These are phyloP conservation scores for Aspergillus tamarii DNA, from an alignment of 2,329 filamentous ascomycete species.

Conservation along the genomic window DNA sequence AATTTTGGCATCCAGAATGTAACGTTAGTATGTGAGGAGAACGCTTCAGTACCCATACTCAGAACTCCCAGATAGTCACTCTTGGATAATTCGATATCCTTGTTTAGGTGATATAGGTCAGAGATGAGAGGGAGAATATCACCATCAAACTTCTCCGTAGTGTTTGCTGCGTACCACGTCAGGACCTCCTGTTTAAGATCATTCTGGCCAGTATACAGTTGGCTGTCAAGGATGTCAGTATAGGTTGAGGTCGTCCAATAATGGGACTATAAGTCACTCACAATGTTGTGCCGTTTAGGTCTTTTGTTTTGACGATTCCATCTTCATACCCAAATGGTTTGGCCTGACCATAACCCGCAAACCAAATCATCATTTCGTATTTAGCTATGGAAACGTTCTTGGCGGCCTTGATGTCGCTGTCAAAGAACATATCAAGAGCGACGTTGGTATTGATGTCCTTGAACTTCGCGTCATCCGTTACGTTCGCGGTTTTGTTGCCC, in stretches of 20 bases:
- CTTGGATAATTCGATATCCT: not conserved
- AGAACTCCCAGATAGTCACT: not conserved
- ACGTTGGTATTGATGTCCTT: not conserved
- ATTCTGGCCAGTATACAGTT: not conserved
- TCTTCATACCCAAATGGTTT: not conserved
- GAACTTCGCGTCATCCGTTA: not conserved
- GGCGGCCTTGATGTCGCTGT: not conserved
- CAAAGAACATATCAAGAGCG: not conserved
- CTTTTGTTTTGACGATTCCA: not conserved
- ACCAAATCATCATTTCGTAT: not conserved
- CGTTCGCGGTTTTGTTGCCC: not conserved
- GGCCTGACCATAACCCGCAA: not conserved
- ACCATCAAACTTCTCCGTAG: not conserved
- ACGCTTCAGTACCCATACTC: not conserved
- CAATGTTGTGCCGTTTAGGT: not conserved
- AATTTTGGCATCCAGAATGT: not conserved
- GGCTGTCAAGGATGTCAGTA: not conserved
- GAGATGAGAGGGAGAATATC: not conserved
- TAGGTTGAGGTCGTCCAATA: too few species aligned
- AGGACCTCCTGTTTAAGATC: not conserved
- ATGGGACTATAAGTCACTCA: not conserved
- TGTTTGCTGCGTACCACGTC: not conserved
- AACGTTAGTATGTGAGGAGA: not conserved
- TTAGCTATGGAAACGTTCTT: not conserved
- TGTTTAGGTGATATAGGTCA: not conserved